Conservation (phyloP, 179 eudicot genomes). For the Beta corolliflora region DNA sequence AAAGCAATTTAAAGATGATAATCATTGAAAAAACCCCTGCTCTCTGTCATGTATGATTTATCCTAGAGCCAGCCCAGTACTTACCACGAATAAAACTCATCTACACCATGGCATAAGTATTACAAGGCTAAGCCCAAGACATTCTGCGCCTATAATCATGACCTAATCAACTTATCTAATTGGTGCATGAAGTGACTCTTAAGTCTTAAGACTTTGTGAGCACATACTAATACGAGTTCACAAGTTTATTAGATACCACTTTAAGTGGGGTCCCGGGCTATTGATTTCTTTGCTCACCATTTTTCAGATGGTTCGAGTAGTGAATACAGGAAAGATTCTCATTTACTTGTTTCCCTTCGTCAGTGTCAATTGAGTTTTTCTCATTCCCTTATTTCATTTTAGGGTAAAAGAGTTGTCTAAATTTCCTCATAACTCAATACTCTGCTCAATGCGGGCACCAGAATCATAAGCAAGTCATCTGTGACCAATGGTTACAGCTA, state of each 20-base stretch:
- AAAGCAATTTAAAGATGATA: not conserved
- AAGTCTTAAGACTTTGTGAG: not conserved
- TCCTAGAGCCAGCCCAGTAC: too few relatives aligned
- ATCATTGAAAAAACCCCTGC: not conserved
- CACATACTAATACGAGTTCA: not conserved
- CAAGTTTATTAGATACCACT: not conserved
- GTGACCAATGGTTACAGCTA: not conserved
- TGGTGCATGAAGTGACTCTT: too few relatives aligned
- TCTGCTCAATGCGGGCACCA: not conserved
- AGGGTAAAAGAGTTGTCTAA: not conserved
- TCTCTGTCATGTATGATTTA: too few relatives aligned
- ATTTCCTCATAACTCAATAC: not conserved
- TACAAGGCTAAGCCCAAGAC: not conserved
- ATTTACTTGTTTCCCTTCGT: too few relatives aligned
- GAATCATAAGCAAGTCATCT: not conserved
- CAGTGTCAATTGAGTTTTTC: not conserved
- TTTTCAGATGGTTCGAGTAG: too few relatives aligned
- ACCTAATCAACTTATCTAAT: not conserved
- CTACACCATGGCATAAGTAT: not conserved
- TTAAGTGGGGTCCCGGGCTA: not conserved
- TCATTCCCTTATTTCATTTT: not conserved
- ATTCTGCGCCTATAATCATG: not conserved
- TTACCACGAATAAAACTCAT: not conserved
- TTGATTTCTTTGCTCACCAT: too few relatives aligned
- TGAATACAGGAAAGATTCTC: too few relatives aligned